These are phyloP conservation scores for Nevesoporus exiguus DNA, from an alignment of 768 basidiomycete species.

Conservation along the genomic window DNA sequence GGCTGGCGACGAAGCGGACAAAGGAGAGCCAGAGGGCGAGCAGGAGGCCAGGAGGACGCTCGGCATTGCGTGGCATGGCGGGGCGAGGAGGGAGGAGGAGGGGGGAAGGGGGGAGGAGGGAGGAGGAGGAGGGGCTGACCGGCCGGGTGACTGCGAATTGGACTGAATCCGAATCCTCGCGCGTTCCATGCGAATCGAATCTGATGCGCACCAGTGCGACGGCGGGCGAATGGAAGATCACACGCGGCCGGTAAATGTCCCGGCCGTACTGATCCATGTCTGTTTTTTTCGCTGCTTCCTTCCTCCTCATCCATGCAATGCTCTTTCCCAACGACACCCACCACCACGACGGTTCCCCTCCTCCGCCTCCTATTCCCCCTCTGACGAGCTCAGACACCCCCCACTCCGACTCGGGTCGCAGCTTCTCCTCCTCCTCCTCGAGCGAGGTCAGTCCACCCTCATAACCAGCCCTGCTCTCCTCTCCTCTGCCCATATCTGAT, in stretches of 20 bases:
- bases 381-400: conserved; percentile 16
- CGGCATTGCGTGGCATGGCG: not conserved
- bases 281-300: not conserved
- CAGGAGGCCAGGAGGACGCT: not conserved
- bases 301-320: conserved; percentile 14
- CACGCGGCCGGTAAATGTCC: conserved; percentile 2
- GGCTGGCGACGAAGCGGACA: not conserved
- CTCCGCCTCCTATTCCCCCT: conserved; percentile 1
- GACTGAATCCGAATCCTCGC: no score
- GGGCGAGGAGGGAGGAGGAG: not conserved
- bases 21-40: conserved; percentile 18
- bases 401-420: conserved; percentile 30
- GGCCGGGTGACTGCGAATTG: no score
- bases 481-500: not conserved
- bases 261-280: not conserved
- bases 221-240: not conserved
- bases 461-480: not conserved
- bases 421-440: conserved; percentile 31
- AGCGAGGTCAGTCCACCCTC: conserved; percentile 26
- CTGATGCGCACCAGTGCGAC: no score
- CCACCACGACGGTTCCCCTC: conserved; percentile 7
- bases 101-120: not conserved
- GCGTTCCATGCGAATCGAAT: no score
- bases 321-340: conserved; percentile 19
- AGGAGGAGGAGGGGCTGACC: not conserved